These are phyloP conservation scores for Grosmannia serpens DNA, from an alignment of 2,329 filamentous ascomycete genomes.

Conservation along the genomic window DNA sequence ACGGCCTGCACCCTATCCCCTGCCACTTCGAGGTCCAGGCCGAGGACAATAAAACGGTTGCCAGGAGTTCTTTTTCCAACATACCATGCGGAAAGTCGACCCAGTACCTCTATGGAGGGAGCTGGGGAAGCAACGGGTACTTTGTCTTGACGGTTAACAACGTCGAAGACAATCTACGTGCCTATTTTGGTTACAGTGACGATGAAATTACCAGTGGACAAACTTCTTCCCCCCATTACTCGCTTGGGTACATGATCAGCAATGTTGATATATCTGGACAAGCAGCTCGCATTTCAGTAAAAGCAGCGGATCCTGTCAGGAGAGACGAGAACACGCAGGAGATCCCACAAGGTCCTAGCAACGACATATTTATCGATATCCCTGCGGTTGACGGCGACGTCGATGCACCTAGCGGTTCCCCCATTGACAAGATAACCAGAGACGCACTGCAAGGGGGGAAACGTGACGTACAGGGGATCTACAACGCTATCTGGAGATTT, in stretches of 20 bases:
- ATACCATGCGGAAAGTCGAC: constrained; percentile 7
- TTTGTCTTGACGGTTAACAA: constrained; percentile 15
- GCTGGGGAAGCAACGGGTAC: constrained; percentile 12
- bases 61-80: constrained; percentile 6
- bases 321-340: background rate
- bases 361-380: background rate
- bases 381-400: background rate
- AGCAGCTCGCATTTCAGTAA: background rate
- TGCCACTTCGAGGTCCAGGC: constrained; percentile 8
- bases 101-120: constrained; percentile 12
- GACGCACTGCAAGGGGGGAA: background rate
- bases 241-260: constrained; percentile 3
- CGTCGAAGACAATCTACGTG: constrained; percentile 3
- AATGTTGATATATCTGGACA: background rate
- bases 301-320: background rate
- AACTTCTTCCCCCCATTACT: background rate
- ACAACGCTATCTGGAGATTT: background rate
- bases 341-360: background rate
- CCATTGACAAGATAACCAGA: background rate
- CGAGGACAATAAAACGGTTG: background rate
- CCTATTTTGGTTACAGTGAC: constrained; percentile 14
- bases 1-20: background rate
- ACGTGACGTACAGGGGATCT: background rate
- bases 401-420: too few species aligned
- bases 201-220: constrained; percentile 7